Evolutionary conservation across 2,329 filamentous ascomycete species (phyloP).

Genomic region (Decorospora gaudefroyi): DNA sequence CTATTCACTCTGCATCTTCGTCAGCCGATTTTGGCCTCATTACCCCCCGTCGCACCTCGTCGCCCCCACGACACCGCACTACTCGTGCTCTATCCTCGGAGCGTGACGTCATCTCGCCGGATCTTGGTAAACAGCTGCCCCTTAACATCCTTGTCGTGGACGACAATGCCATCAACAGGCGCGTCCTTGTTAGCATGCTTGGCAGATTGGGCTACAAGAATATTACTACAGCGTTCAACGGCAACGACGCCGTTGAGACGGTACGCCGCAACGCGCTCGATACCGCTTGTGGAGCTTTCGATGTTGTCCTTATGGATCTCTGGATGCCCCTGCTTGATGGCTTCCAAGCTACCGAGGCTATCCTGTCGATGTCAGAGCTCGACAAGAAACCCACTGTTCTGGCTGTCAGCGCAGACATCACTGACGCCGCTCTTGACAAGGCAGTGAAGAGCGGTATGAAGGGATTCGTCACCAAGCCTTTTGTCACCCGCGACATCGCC

Average conservation of each 20-base stretch:
- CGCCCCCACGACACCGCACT: conserved; percentile 31
- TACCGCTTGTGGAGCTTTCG: conserved; percentile 51
- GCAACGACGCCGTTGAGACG: conserved; percentile 66
- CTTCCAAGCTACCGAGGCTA: conserved; percentile 68
- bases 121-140: conserved; percentile 63
- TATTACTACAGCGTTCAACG: conserved; percentile 69
- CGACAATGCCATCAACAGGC: conserved; percentile 73
- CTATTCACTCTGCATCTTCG: conserved; percentile 15
- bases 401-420: conserved; percentile 70
- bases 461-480: conserved; percentile 71
- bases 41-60: conserved; percentile 37
- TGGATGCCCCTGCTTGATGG: conserved; percentile 79
- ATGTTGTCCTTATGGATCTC: conserved; percentile 73
- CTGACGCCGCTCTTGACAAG: conserved; percentile 64
- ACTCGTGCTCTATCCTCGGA: conserved; percentile 29
- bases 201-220: conserved; percentile 67
- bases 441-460: conserved; percentile 67
- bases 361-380: conserved; percentile 56
- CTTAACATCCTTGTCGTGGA: conserved; percentile 72
- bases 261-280: conserved; percentile 53
- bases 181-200: conserved; percentile 68
- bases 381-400: conserved; percentile 54
- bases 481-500: conserved; percentile 65
- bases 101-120: conserved; percentile 18
- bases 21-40: conserved; percentile 26